Percentiles rank a stretch among this genome's conserved stretches.
phyloP scores from a whole-genome alignment of 805 yeast genomes.

The Hemisphaericaspora nanyangensis region DNA sequence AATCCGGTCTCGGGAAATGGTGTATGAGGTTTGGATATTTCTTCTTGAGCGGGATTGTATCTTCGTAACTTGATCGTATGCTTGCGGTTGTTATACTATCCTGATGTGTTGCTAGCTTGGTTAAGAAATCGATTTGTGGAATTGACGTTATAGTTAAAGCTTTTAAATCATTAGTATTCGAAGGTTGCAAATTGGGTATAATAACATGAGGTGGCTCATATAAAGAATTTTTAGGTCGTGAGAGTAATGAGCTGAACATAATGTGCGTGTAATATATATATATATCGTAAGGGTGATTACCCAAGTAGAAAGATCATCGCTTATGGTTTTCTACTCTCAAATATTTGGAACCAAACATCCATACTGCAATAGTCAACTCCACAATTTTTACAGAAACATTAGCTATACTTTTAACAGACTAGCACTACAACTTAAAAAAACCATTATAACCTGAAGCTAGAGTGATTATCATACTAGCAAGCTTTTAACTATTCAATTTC shows the following conservation, averaged over 20 bases:
- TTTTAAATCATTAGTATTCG: conserved; percentile 3
- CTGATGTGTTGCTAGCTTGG: not conserved
- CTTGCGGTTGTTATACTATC: conserved; percentile 5
- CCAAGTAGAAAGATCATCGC: not conserved
- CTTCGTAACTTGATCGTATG: conserved; percentile 41
- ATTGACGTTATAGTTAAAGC: conserved; percentile 5
- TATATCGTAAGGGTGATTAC: not conserved
- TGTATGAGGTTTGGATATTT: conserved; percentile 36
- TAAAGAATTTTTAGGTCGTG: conserved; percentile 27
- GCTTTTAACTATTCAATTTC: too few species aligned
- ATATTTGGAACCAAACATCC: not conserved
- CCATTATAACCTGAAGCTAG: too few species aligned
- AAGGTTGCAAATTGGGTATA: conserved; percentile 6
- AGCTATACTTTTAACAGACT: too few species aligned
- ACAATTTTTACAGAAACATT: too few species aligned
- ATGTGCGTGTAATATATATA: not conserved
- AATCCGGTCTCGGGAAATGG: conserved; percentile 32
- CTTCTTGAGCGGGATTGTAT: conserved; percentile 56
- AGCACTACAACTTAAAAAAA: too few species aligned
- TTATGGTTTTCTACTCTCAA: not conserved
- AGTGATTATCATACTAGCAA: too few species aligned
- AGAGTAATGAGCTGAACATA: conserved; percentile 35
- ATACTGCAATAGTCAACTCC: conserved; percentile 1
- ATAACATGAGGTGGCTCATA: conserved; percentile 7
- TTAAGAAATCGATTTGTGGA: not conserved